These are phyloP conservation scores for Diaporthe destruens DNA, from an alignment of 2,329 filamentous ascomycete genomes.

Conservation along the genomic window DNA sequence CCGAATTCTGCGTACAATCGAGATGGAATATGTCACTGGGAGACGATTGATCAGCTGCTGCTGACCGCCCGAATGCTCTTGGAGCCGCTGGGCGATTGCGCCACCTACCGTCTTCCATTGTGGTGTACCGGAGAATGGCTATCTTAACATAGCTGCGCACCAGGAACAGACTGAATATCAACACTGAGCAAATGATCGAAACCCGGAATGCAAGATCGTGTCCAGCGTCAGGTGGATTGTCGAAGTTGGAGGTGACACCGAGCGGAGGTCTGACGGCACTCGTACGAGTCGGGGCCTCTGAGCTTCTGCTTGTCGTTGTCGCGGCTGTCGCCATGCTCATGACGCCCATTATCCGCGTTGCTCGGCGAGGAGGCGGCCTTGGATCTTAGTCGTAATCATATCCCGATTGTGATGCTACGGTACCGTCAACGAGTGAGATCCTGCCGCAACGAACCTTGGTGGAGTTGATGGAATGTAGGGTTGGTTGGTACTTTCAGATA, in stretches of 20 bases:
- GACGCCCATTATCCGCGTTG: background rate
- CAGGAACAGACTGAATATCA: background rate
- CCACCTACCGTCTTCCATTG: slow-evolving; percentile 13
- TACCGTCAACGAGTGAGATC: background rate
- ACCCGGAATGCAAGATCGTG: background rate
- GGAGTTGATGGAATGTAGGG: background rate
- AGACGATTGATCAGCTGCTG: background rate
- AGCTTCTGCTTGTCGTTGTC: background rate
- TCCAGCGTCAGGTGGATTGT: slow-evolving; percentile 10
- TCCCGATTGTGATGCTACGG: background rate
- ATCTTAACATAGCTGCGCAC: slow-evolving; percentile 6
- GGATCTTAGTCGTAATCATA: background rate
- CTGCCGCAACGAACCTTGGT: background rate
- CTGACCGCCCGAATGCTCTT: background rate
- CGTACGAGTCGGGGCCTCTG: background rate
- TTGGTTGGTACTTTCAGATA: background rate
- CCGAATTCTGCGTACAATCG: background rate
- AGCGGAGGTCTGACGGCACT: slow-evolving; percentile 9
- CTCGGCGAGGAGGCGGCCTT: background rate
- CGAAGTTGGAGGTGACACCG: slow-evolving; percentile 16
- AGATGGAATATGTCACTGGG: background rate
- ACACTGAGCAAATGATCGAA: background rate
- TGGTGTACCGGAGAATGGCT: background rate
- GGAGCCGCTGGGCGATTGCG: background rate
- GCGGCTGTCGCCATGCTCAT: background rate